Evolutionary conservation across 257 asterid genomes (phyloP).

Genomic region (Solanum sejunctum): DNA sequence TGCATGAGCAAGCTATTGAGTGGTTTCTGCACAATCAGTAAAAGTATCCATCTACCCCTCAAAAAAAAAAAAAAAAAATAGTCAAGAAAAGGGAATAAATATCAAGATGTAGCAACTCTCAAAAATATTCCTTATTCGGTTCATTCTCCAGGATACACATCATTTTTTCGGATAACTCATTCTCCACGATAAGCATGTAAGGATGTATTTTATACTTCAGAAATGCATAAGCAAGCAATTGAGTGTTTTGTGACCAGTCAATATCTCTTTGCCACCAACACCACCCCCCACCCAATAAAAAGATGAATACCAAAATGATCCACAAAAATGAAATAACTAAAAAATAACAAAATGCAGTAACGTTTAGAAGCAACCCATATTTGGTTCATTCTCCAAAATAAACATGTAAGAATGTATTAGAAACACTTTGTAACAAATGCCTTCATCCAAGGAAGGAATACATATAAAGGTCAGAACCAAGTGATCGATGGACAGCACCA

Average conservation of each 20-base stretch:
- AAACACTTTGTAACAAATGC: neutral
- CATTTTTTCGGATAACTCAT: neutral
- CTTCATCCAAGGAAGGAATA: neutral
- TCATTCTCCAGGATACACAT: neutral
- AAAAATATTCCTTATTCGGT: neutral
- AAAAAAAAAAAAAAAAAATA: neutral
- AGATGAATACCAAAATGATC: neutral
- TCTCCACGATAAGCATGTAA: neutral
- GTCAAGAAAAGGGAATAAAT: neutral
- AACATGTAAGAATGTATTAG: neutral
- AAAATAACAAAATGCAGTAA: neutral
- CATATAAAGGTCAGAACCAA: neutral
- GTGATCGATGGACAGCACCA: neutral
- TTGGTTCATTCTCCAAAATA: neutral
- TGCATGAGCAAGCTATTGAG: neutral
- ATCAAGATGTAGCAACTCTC: neutral
- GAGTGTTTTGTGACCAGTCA: neutral
- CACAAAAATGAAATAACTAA: neutral
- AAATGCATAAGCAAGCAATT: neutral
- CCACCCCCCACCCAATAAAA: neutral
- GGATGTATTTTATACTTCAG: slow-evolving; percentile 6
- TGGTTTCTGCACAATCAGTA: neutral
- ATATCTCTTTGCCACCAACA: neutral
- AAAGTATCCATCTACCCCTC: neutral
- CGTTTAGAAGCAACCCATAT: neutral